Evolutionary conservation across 2,329 filamentous ascomycete species (phyloP), one percentile per base, ranked within the genome.

Genomic region (Calonectria pseudoreteaudii): DNA sequence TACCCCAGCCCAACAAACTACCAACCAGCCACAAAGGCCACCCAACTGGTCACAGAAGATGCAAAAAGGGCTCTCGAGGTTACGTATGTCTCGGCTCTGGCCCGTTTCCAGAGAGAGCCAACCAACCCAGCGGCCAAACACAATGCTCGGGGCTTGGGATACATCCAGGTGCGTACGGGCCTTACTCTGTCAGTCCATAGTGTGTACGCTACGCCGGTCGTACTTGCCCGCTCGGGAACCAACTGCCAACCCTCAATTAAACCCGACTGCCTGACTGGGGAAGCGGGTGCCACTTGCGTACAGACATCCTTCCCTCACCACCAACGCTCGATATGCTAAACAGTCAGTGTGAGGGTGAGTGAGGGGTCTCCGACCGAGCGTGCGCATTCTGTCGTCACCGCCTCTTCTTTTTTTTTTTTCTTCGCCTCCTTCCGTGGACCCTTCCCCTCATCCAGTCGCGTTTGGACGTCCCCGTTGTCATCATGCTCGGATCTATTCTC

Each of bases 351-450:
- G 52, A 47, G n/a, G 44, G 44, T 38, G 56, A 38, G 44, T 38
- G 56, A 38, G 36, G 34, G 34, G 56, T 26, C 56, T 11, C 13
- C 53, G n/a, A 18, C n/a, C 18, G 30, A 44, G 20, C 60, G 41
- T 49, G 41, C 60, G 38, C n/a, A 49, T 49, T 70, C 58, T 38
- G 65, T 38, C 68, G 56, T 71, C 72, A 74, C 72, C 72, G 72
- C 68, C 50, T 74, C 47, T 74, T 74, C 30, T 60, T 53, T 44
- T 38, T 64, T 53, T 65, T 66, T 70, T 50, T 62, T 28, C 41
- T 47, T 49, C 38, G 41, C 16, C 50, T 23, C 66, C 38, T 44
- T 18, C 50, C 52, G 41, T 41, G 50, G 28, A 18, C 65, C 49
- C 26, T 67, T 53, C 34, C 30, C 49, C 36, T 38, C 44, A 26